A percentile compares a stretch with the other conserved stretches of the same genome.
These are phyloP conservation scores for Metschnikowia chrysomelidarum DNA, from an alignment of 805 yeast genomes.

Conservation along the genomic window DNA sequence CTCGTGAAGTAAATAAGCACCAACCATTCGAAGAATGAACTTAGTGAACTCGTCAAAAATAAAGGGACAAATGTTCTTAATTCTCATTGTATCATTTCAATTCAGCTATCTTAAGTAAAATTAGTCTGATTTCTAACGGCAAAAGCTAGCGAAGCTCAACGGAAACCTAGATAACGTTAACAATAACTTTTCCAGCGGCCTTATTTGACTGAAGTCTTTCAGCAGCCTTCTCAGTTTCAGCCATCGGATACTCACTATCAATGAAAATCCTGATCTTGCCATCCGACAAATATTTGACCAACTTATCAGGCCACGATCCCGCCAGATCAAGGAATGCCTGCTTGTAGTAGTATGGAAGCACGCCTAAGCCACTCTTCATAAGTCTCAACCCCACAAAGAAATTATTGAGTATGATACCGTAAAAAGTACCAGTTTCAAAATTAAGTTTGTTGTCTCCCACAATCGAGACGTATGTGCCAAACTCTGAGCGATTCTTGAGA, in stretches of 20 bases:
- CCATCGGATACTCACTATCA: conserved; percentile 53
- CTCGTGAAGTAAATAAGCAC: no score
- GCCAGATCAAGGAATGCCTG: conserved; percentile 17
- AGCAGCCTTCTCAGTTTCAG: conserved; percentile 50
- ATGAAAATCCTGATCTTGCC: conserved; percentile 46
- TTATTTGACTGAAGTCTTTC: conserved; percentile 44
- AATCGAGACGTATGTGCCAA: conserved; percentile 52
- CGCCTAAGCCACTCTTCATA: conserved; percentile 18
- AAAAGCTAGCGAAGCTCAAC: no score
- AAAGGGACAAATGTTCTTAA: no score
- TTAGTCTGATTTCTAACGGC: no score
- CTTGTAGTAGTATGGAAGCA: conserved; percentile 29
- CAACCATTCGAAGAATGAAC: no score
- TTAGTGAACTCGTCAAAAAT: no score
- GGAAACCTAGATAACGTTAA: conserved; percentile 30
- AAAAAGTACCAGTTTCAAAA: conserved; percentile 20
- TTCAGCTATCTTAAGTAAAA: no score
- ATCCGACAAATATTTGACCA: conserved; percentile 41
- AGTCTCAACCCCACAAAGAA: conserved; percentile 8
- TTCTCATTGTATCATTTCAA: no score
- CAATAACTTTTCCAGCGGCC: conserved; percentile 69
- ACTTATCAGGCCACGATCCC: conserved; percentile 20
- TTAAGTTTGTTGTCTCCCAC: conserved; percentile 53
- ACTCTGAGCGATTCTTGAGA: conserved; percentile 43
- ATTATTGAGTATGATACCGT: conserved; percentile 1